These are phyloP conservation scores for Sugiyamaella xylanicola DNA, from an alignment of 1,139 yeast species.

Conservation along the genomic window DNA sequence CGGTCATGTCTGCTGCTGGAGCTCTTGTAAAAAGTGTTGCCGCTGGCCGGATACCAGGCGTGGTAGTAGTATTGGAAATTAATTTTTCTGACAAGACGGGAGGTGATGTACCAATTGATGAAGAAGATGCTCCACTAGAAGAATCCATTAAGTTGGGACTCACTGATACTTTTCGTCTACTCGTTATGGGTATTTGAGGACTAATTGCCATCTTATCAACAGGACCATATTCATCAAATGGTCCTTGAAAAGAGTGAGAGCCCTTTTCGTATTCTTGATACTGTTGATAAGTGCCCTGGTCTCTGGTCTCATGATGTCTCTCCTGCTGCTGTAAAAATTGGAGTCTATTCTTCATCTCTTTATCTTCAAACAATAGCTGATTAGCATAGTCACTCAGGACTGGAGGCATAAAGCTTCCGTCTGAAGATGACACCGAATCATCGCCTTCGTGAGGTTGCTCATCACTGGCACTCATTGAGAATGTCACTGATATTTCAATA, in stretches of 20 bases:
- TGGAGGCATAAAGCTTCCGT: conserved; percentile 62
- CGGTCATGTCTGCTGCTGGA: conserved; percentile 23
- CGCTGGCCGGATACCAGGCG: conserved; percentile 22
- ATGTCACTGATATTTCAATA: background rate
- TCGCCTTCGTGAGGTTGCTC: conserved; percentile 28
- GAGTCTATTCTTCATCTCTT: conserved; percentile 8
- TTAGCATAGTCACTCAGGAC: conserved; percentile 62
- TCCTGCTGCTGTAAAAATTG: conserved; percentile 9
- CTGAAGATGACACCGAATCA: conserved; percentile 42
- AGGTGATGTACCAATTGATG: conserved; percentile 11
- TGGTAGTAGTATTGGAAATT: conserved; percentile 13
- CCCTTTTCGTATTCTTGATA: background rate
- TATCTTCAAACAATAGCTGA: conserved; percentile 44
- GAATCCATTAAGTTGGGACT: conserved; percentile 10
- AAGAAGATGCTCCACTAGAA: conserved; percentile 1
- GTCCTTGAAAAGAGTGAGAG: background rate
- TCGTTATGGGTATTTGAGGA: conserved; percentile 1
- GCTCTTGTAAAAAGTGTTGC: conserved; percentile 22
- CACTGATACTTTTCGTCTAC: background rate
- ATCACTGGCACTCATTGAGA: conserved; percentile 11
- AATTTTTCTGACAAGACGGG: conserved; percentile 3
- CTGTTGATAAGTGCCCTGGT: background rate
- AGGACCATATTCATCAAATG: background rate
- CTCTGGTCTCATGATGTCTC: background rate
- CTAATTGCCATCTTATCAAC: conserved; percentile 10